Base-by-base conservation (phyloP, 306 rosid species). In the Pyrus communis region DNA sequence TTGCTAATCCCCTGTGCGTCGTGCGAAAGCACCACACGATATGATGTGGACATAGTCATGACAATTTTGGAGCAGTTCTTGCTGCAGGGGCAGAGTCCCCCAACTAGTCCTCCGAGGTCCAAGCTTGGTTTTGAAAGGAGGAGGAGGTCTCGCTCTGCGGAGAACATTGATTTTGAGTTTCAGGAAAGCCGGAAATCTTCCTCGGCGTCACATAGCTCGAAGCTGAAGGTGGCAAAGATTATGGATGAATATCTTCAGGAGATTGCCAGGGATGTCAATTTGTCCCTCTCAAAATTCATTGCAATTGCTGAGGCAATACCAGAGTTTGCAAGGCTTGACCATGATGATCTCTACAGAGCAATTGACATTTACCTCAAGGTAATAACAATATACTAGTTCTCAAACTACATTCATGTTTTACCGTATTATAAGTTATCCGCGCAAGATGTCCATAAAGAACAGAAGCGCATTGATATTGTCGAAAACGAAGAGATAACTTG, bases 281-380 rank as follows among this genome's bases (percentile, higher is more conserved):
- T 95, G 82, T 85, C 88, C 0, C 81, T 95, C 77, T 84, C 90
- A 0, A 95, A 92, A 81, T 95, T 95, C 83, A 82, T 89, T 77
- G 80, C 86, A 51, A 83, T 95, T 67, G 93, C 99, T 54, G 93
- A 95, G 82, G 82, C 96, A 31, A 81, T 95, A 58, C 99, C 97
- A 30, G 97, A 87, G 64, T 95, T 95, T 78, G 91, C 97, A n/a
- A 89, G 99, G 81, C 84, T 83, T 75, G 97, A 95, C 67, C 99
- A 95, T 85, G 99, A 95, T 85, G 97, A 95, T 69, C 90, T 95
- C 84, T 95, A 95, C 92, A 82, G 85, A 76, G 99, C 97, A 30
- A 95, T 91, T 84, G 97, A 95, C 88, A 87, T 85, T 75, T 95
- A 88, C 82, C 96, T 95, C 27, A 95, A 91, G 99, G 99, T 95